These are phyloP conservation scores for Phoma herbarum DNA, from an alignment of 2,329 filamentous ascomycete genomes.

Conservation along the genomic window DNA sequence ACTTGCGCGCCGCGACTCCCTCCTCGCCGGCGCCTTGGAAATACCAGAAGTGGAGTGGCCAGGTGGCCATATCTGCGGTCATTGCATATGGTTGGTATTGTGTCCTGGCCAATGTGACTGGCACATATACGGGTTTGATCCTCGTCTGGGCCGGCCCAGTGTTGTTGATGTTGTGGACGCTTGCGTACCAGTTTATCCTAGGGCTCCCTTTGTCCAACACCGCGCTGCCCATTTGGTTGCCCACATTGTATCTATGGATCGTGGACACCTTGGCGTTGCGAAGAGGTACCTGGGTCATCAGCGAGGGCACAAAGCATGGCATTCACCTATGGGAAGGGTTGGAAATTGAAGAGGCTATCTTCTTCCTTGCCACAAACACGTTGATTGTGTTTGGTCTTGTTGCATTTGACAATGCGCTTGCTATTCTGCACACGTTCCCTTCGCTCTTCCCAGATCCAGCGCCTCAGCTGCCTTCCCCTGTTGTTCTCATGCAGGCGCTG, in stretches of 20 bases:
- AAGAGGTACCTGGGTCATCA: constrained; percentile 76
- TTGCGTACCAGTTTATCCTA: constrained; percentile 71
- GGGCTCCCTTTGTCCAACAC: constrained; percentile 67
- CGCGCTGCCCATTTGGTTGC: constrained; percentile 66
- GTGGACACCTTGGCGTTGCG: constrained; percentile 74
- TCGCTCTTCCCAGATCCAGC: constrained; percentile 61
- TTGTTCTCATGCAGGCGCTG: constrained; percentile 63
- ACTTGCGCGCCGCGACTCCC: constrained; percentile 57
- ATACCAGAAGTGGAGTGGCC: constrained; percentile 58
- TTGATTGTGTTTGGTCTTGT: constrained; percentile 74
- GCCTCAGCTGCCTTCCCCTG: constrained; percentile 59
- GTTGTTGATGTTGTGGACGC: constrained; percentile 68
- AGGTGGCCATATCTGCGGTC: constrained; percentile 57
- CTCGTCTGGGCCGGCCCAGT: constrained; percentile 74
- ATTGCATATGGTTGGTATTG: constrained; percentile 58
- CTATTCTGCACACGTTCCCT: constrained; percentile 71
- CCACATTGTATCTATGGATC: constrained; percentile 75
- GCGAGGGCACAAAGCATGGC: constrained; percentile 71
- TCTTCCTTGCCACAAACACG: constrained; percentile 75
- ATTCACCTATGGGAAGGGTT: constrained; percentile 69
- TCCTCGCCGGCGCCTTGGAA: constrained; percentile 46
- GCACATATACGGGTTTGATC: constrained; percentile 75
- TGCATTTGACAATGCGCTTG: constrained; percentile 74
- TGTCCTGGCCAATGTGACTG: constrained; percentile 57
- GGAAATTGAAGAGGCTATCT: constrained; percentile 77